phyloP scores from a whole-genome alignment of 352 stramenopile genomes.

The Phytophthora agathidicida region DNA sequence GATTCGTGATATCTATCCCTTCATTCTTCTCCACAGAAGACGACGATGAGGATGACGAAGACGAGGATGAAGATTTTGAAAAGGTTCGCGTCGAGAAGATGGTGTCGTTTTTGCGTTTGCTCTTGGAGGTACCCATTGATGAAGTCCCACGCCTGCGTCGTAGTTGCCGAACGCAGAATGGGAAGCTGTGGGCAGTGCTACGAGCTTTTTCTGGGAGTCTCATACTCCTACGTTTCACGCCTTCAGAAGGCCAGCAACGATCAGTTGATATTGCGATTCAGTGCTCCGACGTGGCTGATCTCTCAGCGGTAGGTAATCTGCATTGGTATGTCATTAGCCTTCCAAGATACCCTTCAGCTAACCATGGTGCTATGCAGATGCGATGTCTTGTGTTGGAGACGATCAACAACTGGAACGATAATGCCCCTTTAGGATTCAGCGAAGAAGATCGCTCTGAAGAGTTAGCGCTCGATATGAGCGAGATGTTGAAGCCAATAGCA shows the following conservation, averaged over 20 bases:
- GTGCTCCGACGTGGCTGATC: constrained; percentile 58
- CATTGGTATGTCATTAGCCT: neutral
- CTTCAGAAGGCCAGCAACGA: constrained; percentile 26
- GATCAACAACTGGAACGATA: constrained; percentile 25
- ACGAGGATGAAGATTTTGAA: constrained; percentile 30
- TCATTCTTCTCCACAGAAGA: constrained; percentile 18
- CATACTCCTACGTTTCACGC: constrained; percentile 47
- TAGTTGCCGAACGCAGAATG: constrained; percentile 45
- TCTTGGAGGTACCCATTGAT: constrained; percentile 31
- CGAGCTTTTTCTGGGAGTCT: constrained; percentile 49
- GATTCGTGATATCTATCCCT: constrained; percentile 40
- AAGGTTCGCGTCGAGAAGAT: constrained; percentile 40
- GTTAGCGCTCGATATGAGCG: constrained; percentile 16
- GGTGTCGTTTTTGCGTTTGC: constrained; percentile 31
- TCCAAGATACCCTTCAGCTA: neutral
- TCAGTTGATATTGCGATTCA: constrained; percentile 56
- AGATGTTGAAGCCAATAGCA: constrained; percentile 34
- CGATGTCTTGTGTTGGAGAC: constrained; percentile 47
- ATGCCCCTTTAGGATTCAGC: neutral
- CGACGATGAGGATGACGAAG: constrained; percentile 17
- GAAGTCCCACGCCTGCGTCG: constrained; percentile 32
- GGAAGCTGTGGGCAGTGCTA: constrained; percentile 60
- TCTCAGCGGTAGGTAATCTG: constrained; percentile 53
- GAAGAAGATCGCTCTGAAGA: constrained; percentile 14
- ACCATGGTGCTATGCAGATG: constrained; percentile 42